Evolutionary conservation across 495 filamentous ascomycete genomes (phyloP), one percentile per base, ranked within the genome.

Genomic region (Penicillium bialowiezense): DNA sequence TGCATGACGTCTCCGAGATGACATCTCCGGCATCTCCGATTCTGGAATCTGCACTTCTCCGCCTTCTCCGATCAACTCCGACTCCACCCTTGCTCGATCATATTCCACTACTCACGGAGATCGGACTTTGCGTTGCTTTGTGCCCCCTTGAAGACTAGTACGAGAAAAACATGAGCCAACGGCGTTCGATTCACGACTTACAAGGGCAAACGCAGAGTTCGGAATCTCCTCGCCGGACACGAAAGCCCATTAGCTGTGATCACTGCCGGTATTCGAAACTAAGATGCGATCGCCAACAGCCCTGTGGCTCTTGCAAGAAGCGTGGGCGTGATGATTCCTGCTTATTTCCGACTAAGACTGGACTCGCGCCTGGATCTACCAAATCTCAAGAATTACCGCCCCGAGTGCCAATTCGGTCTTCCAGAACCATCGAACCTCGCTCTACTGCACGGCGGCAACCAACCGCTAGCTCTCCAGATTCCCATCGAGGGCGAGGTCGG

Each of bases 221-320:
- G 1, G 7, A 3, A 9, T 34, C 46, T 24, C 40, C 38, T 28
- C 52, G 52, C 23, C 52, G 52, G 46, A 35, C 31, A 40, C 51
- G 58, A 19, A 58, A 50, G 33, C 19, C 55, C 29, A 20, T 62
- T 12, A 58, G 32, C 28, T 62, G 58, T 14, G 26, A 46, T 14
- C 17, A 41, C 34, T 62, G 58, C 44, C 47, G 58, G 50, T 34
- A 31, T n/a, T 62, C 51, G 2, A 62, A 62, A 32, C 34, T 62
- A 21, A 48, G 51, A 31, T 62, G 58, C 41, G 55, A 62, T 52
- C 58, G 58, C n/a, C 48, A 58, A 43, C 42, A 44, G 1, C 58
- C 58, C 5, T 62, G 58, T 36, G 26, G 23, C 9, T 15, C 48
- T 33, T 59, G 56, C 31, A 51, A 46, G 14, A 52, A 52, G 5